Evolutionary conservation across 306 rosid species (phyloP).

Genomic region (Dalbergia cochinchinensis): DNA sequence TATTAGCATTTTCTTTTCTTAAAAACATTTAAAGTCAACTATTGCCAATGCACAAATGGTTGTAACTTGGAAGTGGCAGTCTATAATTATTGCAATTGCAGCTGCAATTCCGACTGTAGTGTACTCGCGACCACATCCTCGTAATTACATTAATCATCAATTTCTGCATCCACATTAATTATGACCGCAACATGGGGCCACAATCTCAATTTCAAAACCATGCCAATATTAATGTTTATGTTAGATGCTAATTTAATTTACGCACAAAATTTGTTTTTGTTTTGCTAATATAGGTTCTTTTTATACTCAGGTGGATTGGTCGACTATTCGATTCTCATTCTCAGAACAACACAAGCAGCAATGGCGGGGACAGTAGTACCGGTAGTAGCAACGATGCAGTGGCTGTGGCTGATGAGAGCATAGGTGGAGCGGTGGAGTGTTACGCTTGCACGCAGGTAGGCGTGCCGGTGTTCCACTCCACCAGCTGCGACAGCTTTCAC

Average conservation of each 20-base stretch:
- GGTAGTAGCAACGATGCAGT: not conserved
- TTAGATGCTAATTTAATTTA: too few relatives aligned
- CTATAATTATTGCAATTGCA: too few relatives aligned
- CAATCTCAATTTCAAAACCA: too few relatives aligned
- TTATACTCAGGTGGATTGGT: slow-evolving; percentile 59
- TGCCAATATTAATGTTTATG: too few relatives aligned
- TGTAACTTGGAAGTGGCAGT: too few relatives aligned
- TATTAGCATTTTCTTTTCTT: not conserved
- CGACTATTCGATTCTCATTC: slow-evolving; percentile 31
- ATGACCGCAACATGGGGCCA: too few relatives aligned
- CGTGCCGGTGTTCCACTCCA: slow-evolving; percentile 89
- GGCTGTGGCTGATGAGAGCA: slow-evolving; percentile 37
- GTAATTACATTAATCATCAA: too few relatives aligned
- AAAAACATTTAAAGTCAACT: not conserved
- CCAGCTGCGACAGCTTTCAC: slow-evolving; percentile 77
- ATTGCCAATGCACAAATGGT: too few relatives aligned
- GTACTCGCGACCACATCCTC: too few relatives aligned
- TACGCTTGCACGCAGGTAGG: slow-evolving; percentile 94
- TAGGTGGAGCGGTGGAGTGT: slow-evolving; percentile 64
- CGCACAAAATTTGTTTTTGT: not conserved
- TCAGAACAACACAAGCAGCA: not conserved
- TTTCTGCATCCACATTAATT: too few relatives aligned
- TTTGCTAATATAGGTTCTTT: too few relatives aligned
- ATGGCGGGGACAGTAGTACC: slow-evolving; percentile 25
- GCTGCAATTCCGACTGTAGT: too few relatives aligned